A percentile compares a stretch with the other conserved stretches of the same genome.
Conservation (phyloP, 1,284 basidiomycete species). For the Athelia psychrophila region DNA sequence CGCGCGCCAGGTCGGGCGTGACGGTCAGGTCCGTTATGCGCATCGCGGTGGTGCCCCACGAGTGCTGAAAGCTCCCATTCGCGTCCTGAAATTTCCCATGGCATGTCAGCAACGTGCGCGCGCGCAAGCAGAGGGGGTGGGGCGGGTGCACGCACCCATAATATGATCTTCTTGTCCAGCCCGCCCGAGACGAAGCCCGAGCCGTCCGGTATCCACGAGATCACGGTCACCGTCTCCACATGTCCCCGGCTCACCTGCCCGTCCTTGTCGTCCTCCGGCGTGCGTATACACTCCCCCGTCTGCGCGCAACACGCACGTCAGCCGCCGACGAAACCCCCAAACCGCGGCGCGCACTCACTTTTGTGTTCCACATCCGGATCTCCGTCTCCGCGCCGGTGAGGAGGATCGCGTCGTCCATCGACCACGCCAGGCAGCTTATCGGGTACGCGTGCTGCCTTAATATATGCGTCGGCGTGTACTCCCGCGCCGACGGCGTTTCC, state of each 20-base stretch:
- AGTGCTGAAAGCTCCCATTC: conserved; percentile 67
- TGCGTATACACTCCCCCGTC: too few relatives aligned
- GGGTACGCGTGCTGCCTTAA: conserved; percentile 75
- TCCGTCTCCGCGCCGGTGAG: conserved; percentile 77
- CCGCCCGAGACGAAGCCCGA: conserved; percentile 89
- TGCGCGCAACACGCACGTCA: too few relatives aligned
- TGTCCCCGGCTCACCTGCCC: too few relatives aligned
- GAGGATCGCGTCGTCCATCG: conserved; percentile 79
- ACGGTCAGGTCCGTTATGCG: conserved; percentile 87
- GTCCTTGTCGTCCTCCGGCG: too few relatives aligned
- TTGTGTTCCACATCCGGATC: conserved; percentile 86
- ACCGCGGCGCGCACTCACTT: too few relatives aligned
- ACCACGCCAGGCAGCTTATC: conserved; percentile 87
- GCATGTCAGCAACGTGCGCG: conserved; percentile 9
- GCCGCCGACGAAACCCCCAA: too few relatives aligned
- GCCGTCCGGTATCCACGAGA: conserved; percentile 88
- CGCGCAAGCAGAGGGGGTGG: conserved; percentile 5
- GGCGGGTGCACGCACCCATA: conserved; percentile 73
- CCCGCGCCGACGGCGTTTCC: conserved; percentile 47
- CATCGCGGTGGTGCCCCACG: conserved; percentile 73
- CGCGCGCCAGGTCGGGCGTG: conserved; percentile 79
- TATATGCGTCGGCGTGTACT: conserved; percentile 58
- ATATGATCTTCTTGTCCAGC: conserved; percentile 84
- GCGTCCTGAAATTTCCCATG: conserved; percentile 60
- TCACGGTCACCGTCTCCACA: conserved; percentile 80